phyloP scores from a whole-genome alignment of 2,329 filamentous ascomycete species.

The Teratosphaeria gauchensis region DNA sequence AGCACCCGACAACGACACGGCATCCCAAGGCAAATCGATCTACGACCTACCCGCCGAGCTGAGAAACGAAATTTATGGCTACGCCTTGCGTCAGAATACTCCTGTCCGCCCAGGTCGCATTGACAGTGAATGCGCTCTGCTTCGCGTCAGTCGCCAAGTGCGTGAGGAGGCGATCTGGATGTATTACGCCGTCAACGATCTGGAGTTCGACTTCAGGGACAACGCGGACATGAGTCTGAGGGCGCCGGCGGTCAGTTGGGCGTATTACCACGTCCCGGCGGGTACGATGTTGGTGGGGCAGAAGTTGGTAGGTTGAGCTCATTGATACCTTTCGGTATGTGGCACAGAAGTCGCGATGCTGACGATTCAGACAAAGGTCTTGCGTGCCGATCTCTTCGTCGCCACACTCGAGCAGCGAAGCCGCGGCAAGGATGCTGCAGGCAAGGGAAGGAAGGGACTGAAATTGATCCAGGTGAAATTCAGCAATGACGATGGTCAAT shows the following conservation, averaged over 20 bases:
- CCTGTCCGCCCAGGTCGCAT: not conserved
- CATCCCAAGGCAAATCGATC: not conserved
- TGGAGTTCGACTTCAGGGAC: constrained; percentile 1
- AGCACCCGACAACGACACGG: too few species aligned
- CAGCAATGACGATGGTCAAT: too few species aligned
- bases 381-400: too few species aligned
- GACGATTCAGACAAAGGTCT: too few species aligned
- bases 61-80: not conserved
- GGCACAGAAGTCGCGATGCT: not conserved
- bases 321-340: too few species aligned
- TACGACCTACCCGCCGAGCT: constrained; percentile 1
- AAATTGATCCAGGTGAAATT: too few species aligned
- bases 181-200: not conserved
- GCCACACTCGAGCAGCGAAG: too few species aligned
- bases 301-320: not conserved
- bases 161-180: not conserved
- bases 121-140: not conserved
- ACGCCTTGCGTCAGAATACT: not conserved
- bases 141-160: not conserved
- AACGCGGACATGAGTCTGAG: not conserved
- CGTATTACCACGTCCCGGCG: not conserved
- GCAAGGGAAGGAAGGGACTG: too few species aligned
- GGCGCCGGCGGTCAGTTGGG: not conserved
- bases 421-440: too few species aligned
- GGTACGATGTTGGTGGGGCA: not conserved